A percentile compares a stretch with the other conserved stretches of the same genome.
phyloP scores from a whole-genome alignment of 495 filamentous ascomycete genomes.

The Acidiella bohemica region DNA sequence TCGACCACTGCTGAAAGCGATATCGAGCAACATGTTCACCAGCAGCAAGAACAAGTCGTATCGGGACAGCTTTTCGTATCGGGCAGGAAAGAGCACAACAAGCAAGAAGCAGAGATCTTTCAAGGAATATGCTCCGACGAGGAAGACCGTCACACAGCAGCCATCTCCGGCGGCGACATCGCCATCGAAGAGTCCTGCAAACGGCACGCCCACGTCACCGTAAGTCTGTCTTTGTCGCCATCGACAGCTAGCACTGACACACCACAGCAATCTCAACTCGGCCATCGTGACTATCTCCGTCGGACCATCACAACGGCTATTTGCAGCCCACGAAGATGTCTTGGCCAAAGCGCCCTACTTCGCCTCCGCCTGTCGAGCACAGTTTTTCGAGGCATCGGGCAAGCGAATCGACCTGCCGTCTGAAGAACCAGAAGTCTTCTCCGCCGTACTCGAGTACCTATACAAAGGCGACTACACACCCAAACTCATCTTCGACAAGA shows the following conservation, averaged over 20 bases:
- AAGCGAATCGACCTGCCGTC: constrained; percentile 69
- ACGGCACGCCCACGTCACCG: constrained; percentile 18
- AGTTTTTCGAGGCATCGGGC: constrained; percentile 48
- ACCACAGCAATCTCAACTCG: constrained; percentile 45
- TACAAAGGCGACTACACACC: constrained; percentile 91
- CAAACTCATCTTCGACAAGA: constrained; percentile 30
- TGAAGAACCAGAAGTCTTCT: constrained; percentile 82
- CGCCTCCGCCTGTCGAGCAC: constrained; percentile 40
- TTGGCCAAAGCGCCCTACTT: constrained; percentile 71
- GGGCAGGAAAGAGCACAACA: constrained; percentile 27
- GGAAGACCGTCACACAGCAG: constrained; percentile 12
- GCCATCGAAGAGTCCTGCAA: constrained; percentile 12
- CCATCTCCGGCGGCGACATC: constrained; percentile 7
- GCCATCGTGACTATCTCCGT: constrained; percentile 68
- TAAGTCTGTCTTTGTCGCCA: constrained; percentile 12
- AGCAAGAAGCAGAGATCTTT: constrained; percentile 28
- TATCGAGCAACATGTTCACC: constrained; percentile 25
- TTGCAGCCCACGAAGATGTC: constrained; percentile 81
- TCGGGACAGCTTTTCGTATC: constrained; percentile 29
- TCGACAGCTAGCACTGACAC: background rate
- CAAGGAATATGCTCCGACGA: constrained; percentile 21
- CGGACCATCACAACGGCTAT: constrained; percentile 66
- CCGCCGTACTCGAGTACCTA: constrained; percentile 77
- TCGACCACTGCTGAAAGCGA: background rate
- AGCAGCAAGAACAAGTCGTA: constrained; percentile 22